A percentile compares a stretch with the other conserved stretches of the same genome.
Conservation (phyloP, 2,329 filamentous ascomycete species). For the Chaetomium globosum region DNA sequence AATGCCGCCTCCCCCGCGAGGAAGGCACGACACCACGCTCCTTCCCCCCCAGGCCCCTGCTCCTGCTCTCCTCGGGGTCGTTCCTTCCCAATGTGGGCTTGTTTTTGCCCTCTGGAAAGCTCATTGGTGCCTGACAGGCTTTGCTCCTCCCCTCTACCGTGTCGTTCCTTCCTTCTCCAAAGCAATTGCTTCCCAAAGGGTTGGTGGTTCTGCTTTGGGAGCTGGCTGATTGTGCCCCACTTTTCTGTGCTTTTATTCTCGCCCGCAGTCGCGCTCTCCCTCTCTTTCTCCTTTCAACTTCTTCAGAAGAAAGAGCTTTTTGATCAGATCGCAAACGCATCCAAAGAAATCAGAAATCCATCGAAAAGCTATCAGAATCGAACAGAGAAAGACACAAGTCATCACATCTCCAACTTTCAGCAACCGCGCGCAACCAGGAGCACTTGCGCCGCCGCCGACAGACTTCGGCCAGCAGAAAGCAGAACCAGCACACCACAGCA, state of each 20-base stretch:
- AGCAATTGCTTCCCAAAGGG: not conserved
- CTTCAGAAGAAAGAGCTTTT: not conserved
- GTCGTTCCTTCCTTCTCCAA: not conserved
- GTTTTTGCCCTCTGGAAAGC: not conserved
- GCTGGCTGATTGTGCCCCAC: not conserved
- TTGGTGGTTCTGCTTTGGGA: too few relatives aligned
- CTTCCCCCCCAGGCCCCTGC: not conserved
- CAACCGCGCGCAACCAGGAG: not conserved
- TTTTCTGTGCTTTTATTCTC: not conserved
- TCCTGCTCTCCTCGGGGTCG: not conserved
- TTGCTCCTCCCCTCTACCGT: not conserved
- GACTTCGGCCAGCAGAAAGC: not conserved
- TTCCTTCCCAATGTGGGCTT: not conserved
- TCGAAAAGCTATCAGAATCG: not conserved
- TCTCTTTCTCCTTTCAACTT: conserved; percentile 2
- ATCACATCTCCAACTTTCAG: not conserved
- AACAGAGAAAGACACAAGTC: not conserved
- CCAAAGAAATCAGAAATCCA: not conserved
- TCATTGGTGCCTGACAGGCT: not conserved
- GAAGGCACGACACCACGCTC: not conserved
- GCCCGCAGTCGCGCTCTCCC: not conserved
- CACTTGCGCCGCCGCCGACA: not conserved
- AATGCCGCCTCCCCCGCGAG: not conserved
- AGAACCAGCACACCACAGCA: not conserved
- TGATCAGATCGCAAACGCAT: not conserved